Evolutionary conservation across 305 asterid species (phyloP), one percentile per base, ranked within the genome.

Genomic region (Solanum hybrid): DNA sequence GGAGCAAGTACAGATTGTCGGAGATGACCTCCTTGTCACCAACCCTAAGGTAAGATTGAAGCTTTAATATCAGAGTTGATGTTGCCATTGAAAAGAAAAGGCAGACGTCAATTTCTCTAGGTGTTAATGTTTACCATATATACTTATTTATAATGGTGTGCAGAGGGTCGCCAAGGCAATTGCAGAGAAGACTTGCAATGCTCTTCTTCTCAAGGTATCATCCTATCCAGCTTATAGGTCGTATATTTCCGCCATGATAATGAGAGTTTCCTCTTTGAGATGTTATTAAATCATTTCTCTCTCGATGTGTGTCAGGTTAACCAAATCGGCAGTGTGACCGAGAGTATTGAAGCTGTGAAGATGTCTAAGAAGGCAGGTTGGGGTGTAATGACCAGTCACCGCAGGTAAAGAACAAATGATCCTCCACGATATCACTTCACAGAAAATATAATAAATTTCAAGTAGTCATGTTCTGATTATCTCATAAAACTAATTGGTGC

Each of bases 361-460:
- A 97, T 97, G 99, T 97, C 99, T 89, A 97, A 97, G 94, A 94
- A 75, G 38, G 99, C 98, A 51, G 99, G 99, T 75, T 97, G 99
- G 99, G 99, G 99, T 88, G 99, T 96, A 56, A 97, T 97, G 99
- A 94, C 99, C 92, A 95, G 99, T 89, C 99, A 97, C 93, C 98
- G 99, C 92, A 97, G 99, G 99, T 96, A 90, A 56, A 87, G 34
- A 51, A 69, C 24, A 2, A 69, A 4, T 11, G 35, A 75, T 79
- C 13, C 17, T 42, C 40, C 12, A 20, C 6, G 2, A 42, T 42
- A 42, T 1, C 87, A 24, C 32, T 80, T 38, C 24, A 24, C 32
- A 38, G 66, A 13, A 26, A 66, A 12, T 22, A 69, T 10, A 34
- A 86, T 3, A 27, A 7, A 66, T 11, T n/a, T 4, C 1, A 22